phyloP scores from a whole-genome alignment of 2,329 filamentous ascomycete genomes.

The Colletotrichum plurivorum region DNA sequence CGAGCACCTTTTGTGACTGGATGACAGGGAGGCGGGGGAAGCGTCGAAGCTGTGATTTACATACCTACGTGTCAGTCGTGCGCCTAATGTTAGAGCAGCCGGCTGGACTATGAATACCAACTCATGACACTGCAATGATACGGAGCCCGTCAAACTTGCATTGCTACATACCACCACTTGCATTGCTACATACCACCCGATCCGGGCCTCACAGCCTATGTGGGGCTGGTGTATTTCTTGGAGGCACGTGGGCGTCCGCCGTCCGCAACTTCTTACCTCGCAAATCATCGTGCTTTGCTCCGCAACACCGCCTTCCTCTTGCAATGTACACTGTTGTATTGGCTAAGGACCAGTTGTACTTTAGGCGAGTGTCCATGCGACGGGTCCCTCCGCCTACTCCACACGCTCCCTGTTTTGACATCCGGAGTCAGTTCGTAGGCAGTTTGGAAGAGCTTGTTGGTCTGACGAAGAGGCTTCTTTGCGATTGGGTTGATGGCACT shows the following conservation, averaged over 20 bases:
- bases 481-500: too few relatives aligned
- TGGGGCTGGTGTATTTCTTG: slow-evolving; percentile 46
- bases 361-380: neutral
- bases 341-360: slow-evolving; percentile 8
- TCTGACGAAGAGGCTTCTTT: too few relatives aligned
- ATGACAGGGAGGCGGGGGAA: neutral
- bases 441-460: too few relatives aligned
- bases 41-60: slow-evolving; percentile 15
- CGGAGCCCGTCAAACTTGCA: too few relatives aligned
- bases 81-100: neutral
- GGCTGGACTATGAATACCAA: slow-evolving; percentile 11
- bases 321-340: slow-evolving; percentile 35
- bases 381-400: too few relatives aligned
- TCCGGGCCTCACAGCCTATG: slow-evolving; percentile 31
- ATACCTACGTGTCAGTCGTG: neutral
- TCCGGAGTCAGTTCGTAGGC: too few relatives aligned
- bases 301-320: slow-evolving; percentile 35
- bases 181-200: too few relatives aligned
- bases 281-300: slow-evolving; percentile 39
- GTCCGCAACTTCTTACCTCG: slow-evolving; percentile 42
- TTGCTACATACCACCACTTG: too few relatives aligned
- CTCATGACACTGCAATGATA: neutral
- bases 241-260: slow-evolving; percentile 49
- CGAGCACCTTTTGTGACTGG: slow-evolving; percentile 62
- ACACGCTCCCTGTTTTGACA: too few relatives aligned